phyloP scores from a whole-genome alignment of 31 red algal genomes.

The Bonnemaisonia californica region DNA sequence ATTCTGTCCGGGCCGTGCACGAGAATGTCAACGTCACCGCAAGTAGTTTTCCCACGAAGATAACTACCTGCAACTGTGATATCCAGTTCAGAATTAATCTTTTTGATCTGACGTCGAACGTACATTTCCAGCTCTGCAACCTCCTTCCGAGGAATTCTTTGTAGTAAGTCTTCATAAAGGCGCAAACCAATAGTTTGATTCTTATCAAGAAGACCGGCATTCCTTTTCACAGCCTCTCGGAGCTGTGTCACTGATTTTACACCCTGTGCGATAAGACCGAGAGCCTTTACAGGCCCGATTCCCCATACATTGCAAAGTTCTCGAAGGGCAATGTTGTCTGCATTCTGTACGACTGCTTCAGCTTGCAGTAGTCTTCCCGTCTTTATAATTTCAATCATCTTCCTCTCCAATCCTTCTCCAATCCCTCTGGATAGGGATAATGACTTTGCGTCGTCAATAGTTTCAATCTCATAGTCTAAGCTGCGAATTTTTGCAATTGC shows the following conservation, averaged over 20 bases:
- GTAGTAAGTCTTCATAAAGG: constrained; percentile 64
- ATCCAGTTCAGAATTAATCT: constrained; percentile 25
- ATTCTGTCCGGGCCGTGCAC: constrained; percentile 32
- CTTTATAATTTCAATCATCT: constrained; percentile 64
- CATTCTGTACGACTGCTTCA: constrained; percentile 42
- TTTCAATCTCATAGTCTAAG: constrained; percentile 48
- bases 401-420: constrained; percentile 43
- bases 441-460: constrained; percentile 32
- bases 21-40: constrained; percentile 73
- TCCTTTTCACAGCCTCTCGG: constrained; percentile 16
- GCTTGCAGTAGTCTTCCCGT: constrained; percentile 58
- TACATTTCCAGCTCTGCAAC: constrained; percentile 60
- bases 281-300: constrained; percentile 61
- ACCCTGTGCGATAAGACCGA: constrained; percentile 42
- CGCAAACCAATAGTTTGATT: constrained; percentile 67
- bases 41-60: constrained; percentile 56
- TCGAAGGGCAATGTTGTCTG: constrained; percentile 32
- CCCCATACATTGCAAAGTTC: constrained; percentile 71
- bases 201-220: constrained; percentile 41
- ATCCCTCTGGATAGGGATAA: constrained; percentile 20
- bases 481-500: constrained; percentile 54
- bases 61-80: constrained; percentile 76
- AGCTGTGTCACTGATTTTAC: constrained; percentile 45
- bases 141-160: constrained; percentile 52
- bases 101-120: constrained; percentile 48